Evolutionary conservation across 1,139 yeast species (phyloP), one percentile per base, ranked within the genome.

Genomic region (Kurtzmaniella quercitrusa): DNA sequence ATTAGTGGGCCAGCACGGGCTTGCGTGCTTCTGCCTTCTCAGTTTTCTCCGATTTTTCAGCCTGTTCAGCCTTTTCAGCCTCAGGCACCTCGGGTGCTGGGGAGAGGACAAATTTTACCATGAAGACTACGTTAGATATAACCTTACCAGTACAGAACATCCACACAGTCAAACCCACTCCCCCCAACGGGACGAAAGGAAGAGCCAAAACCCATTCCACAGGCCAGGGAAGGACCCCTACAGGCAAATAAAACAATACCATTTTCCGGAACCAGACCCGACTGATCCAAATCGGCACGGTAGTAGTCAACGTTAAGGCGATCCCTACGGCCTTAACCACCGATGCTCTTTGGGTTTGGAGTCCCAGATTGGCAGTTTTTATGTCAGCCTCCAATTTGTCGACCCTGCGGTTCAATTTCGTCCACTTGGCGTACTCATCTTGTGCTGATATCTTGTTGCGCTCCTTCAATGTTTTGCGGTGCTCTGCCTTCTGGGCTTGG

Each of bases 361-460:
- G 60, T 3, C 58, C 54, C 16, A 63, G 62, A 41, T 67, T 74
- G 44, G 79, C 57, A 14, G 55, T 51, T 23, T 72, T 76, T 40
- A 85, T 66, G 49, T 85, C 81, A 10, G 66, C 69, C 42, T 73
- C 70, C 44, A 87, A 60, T 48, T 77, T 75, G 50, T 85, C 91
- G 46, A 75, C 66, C 54, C 76, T 77, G 41, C 98, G 76, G 56
- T 89, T 91, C 50, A 91, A 73, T 60, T 89, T 89, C 2, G 98
- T 95, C 98, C 98, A 93, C 56, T 79, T 83, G 40, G 98, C 97
- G 62, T 91, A 93, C 55, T 93, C 83, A 59, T 93, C 97, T 62
- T 91, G 97, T 5, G 97, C 94, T 48, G 90, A 80, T 14, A 91
- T 77, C 8, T 74, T 56, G 39, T 79, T 68, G 50, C 90, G 76